Conservation (phyloP, 768 basidiomycete species). For the Hydnum rufescens region DNA sequence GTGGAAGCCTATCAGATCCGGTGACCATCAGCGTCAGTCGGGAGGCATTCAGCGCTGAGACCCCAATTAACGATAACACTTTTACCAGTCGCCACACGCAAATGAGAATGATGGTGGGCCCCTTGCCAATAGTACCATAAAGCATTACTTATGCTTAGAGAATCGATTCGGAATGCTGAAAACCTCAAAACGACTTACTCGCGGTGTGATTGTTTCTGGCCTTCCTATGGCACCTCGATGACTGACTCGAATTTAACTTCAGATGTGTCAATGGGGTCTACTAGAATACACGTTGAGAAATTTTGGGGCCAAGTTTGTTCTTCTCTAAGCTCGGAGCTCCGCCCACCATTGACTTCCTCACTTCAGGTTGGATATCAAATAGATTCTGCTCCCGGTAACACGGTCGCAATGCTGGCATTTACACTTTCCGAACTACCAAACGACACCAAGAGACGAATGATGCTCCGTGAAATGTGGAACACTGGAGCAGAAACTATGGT, state of each 20-base stretch:
- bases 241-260: neutral
- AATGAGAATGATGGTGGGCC: no score
- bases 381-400: slow-evolving; percentile 36
- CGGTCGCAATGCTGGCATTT: slow-evolving; percentile 72
- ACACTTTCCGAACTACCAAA: slow-evolving; percentile 54
- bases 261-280: slow-evolving; percentile 6
- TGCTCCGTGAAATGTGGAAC: slow-evolving; percentile 78
- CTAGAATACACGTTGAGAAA: neutral
- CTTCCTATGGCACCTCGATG: neutral
- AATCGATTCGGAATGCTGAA: slow-evolving; percentile 47
- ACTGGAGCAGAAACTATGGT: slow-evolving; percentile 77
- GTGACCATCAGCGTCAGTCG: slow-evolving; percentile 10
- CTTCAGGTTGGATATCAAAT: slow-evolving; percentile 21
- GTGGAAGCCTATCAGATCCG: slow-evolving; percentile 15
- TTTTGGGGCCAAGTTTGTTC: slow-evolving; percentile 6
- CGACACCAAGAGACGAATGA: slow-evolving; percentile 35
- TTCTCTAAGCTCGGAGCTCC: slow-evolving; percentile 11
- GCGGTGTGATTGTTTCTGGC: slow-evolving; percentile 5
- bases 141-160: slow-evolving; percentile 56
- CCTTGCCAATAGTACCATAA: slow-evolving; percentile 24
- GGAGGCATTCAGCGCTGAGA: neutral
- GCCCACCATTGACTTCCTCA: slow-evolving; percentile 17
- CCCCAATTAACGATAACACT: no score
- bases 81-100: no score
- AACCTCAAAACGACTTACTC: slow-evolving; percentile 44